A percentile compares a stretch with the other conserved stretches of the same genome.
Evolutionary conservation across 1,284 basidiomycete species (phyloP).

Genomic region (Trichosporon faecale): DNA sequence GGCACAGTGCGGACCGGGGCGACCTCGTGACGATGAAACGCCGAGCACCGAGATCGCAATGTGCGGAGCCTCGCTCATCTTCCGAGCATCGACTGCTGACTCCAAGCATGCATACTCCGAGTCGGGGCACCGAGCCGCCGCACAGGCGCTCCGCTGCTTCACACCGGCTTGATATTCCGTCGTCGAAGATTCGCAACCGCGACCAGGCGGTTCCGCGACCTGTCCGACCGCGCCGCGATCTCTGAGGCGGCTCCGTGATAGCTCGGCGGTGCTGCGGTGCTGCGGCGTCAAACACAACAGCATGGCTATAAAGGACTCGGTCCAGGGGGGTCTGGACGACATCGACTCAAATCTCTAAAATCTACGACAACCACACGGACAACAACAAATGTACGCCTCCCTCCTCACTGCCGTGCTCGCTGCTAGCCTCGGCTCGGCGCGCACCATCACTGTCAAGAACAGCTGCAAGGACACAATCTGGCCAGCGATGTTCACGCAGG

Average conservation of each 20-base stretch:
- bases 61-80: neutral
- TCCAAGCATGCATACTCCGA: neutral
- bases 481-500: constrained; percentile 25
- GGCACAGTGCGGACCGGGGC: neutral
- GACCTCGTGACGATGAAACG: neutral
- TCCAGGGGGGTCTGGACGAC: neutral
- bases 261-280: neutral
- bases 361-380: neutral
- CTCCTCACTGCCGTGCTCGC: neutral
- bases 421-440: constrained; percentile 14
- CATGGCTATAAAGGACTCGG: neutral
- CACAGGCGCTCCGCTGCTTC: neutral
- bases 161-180: neutral
- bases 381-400: neutral
- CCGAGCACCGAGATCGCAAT: neutral
- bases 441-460: constrained; percentile 33
- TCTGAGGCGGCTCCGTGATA: too few relatives aligned
- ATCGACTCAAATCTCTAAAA: neutral
- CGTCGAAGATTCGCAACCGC: neutral
- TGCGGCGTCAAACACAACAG: neutral
- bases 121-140: too few relatives aligned
- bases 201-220: too few relatives aligned
- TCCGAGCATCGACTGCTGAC: neutral
- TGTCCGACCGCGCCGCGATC: too few relatives aligned
- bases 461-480: constrained; percentile 32